A percentile compares a stretch with the other conserved stretches of the same genome.
Evolutionary conservation across 2,329 filamentous ascomycete species (phyloP).

Genomic region (Calonectria ilicicola): DNA sequence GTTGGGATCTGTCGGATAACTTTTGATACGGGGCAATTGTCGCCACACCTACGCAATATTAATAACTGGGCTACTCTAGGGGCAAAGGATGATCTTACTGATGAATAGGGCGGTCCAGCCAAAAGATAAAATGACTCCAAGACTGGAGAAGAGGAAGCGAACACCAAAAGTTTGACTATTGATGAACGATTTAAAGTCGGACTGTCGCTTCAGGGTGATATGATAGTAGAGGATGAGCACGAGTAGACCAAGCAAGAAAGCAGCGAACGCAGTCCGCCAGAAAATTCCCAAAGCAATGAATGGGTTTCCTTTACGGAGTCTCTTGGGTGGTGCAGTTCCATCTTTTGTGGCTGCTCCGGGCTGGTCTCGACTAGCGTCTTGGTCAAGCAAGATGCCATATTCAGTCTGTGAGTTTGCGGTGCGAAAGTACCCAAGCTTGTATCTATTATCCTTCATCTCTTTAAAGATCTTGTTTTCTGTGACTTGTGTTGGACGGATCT

Average conservation of each 20-base stretch:
- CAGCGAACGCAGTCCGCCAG: slow-evolving; percentile 48
- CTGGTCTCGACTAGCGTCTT: slow-evolving; percentile 1
- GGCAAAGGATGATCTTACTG: slow-evolving; percentile 41
- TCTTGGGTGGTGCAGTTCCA: not conserved
- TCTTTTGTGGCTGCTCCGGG: not conserved
- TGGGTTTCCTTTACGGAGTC: slow-evolving; percentile 35
- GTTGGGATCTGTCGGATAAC: slow-evolving; percentile 49
- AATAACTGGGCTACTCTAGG: not conserved
- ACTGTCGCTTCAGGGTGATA: slow-evolving; percentile 40
- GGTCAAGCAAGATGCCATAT: slow-evolving; percentile 38
- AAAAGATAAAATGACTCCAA: slow-evolving; percentile 56
- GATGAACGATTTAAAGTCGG: slow-evolving; percentile 49
- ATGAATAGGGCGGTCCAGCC: slow-evolving; percentile 56
- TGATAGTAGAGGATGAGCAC: slow-evolving; percentile 55
- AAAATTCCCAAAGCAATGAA: slow-evolving; percentile 51
- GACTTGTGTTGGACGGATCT: slow-evolving; percentile 25
- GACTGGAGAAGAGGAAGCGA: slow-evolving; percentile 54
- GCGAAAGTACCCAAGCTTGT: slow-evolving; percentile 29
- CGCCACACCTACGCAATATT: slow-evolving; percentile 47
- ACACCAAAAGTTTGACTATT: slow-evolving; percentile 56
- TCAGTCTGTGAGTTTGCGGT: slow-evolving; percentile 27
- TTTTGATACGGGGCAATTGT: slow-evolving; percentile 57
- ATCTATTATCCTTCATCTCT: slow-evolving; percentile 25
- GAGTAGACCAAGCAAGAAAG: slow-evolving; percentile 49
- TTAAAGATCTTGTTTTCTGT: slow-evolving; percentile 32